These are phyloP conservation scores for Yamadazyma kitorensis DNA, from an alignment of 805 yeast genomes.

Conservation along the genomic window DNA sequence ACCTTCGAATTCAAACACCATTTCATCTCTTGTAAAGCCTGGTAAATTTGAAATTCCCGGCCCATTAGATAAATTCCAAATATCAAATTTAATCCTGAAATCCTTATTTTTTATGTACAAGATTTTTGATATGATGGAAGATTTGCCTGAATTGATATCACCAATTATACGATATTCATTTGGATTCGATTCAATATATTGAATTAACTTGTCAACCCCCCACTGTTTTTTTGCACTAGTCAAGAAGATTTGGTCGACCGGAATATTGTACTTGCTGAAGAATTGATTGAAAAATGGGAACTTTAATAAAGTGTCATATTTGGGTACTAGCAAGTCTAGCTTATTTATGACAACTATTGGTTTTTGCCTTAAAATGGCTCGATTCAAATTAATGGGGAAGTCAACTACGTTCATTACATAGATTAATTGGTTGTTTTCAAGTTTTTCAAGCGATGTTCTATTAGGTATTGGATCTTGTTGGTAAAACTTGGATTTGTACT, in stretches of 20 bases:
- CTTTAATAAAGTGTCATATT: slow-evolving; percentile 23
- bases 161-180: slow-evolving; percentile 52
- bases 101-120: slow-evolving; percentile 7
- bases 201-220: slow-evolving; percentile 43
- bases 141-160: slow-evolving; percentile 67
- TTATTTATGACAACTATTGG: slow-evolving; percentile 41
- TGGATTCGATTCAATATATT: slow-evolving; percentile 35
- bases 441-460: neutral
- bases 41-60: slow-evolving; percentile 58
- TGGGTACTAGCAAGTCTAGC: slow-evolving; percentile 41
- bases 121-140: slow-evolving; percentile 47
- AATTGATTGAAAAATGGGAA: slow-evolving; percentile 31
- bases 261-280: slow-evolving; percentile 28
- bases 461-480: slow-evolving; percentile 3
- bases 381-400: slow-evolving; percentile 61
- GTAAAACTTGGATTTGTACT: slow-evolving; percentile 28
- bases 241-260: slow-evolving; percentile 41
- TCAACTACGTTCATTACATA: slow-evolving; percentile 35
- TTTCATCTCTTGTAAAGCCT: slow-evolving; percentile 62
- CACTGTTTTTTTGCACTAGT: slow-evolving; percentile 54
- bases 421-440: slow-evolving; percentile 5
- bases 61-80: slow-evolving; percentile 31
- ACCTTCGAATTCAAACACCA: slow-evolving; percentile 31
- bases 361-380: slow-evolving; percentile 2
- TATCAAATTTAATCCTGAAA: slow-evolving; percentile 4